These are phyloP conservation scores for Sinapis alba DNA, from an alignment of 441 rosid genomes.

Conservation along the genomic window DNA sequence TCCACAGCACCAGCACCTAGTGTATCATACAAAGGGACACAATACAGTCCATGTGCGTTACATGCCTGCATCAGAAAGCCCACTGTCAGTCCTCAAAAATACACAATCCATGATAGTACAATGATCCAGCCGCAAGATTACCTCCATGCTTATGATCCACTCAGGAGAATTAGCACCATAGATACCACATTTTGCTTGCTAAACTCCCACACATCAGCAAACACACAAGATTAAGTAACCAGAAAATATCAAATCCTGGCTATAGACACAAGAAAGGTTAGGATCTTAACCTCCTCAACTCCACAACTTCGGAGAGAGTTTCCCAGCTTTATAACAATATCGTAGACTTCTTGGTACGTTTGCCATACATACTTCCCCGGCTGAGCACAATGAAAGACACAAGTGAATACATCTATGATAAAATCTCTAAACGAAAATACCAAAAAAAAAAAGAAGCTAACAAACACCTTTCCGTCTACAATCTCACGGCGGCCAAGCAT, in stretches of 20 bases:
- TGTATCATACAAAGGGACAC: conserved; percentile 96
- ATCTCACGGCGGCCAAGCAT: conserved; percentile 89
- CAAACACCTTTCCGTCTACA: conserved; percentile 71
- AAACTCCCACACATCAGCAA: conserved; percentile 15
- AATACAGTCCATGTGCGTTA: conserved; percentile 90
- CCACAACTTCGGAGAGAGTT: conserved; percentile 80
- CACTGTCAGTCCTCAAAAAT: neutral
- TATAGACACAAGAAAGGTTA: neutral
- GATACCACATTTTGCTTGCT: conserved; percentile 92
- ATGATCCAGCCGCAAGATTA: conserved; percentile 24
- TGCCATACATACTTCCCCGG: conserved; percentile 85
- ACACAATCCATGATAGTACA: neutral
- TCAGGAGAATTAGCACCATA: conserved; percentile 86
- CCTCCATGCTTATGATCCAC: conserved; percentile 99
- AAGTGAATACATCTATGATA: neutral
- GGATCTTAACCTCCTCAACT: conserved; percentile 61
- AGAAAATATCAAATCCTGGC: neutral
- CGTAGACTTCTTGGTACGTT: conserved; percentile 79
- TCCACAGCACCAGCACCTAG: conserved; percentile 93
- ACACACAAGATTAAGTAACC: conserved; percentile 8
- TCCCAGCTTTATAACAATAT: conserved; percentile 75
- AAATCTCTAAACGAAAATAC: neutral
- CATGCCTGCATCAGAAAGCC: conserved; percentile 70
- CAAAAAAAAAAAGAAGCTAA: neutral
- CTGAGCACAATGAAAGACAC: conserved; percentile 43